Percentiles rank a stretch among this genome's conserved stretches.
Evolutionary conservation across 179 eudicot species (phyloP).

Genomic region (Beta corolliflora): DNA sequence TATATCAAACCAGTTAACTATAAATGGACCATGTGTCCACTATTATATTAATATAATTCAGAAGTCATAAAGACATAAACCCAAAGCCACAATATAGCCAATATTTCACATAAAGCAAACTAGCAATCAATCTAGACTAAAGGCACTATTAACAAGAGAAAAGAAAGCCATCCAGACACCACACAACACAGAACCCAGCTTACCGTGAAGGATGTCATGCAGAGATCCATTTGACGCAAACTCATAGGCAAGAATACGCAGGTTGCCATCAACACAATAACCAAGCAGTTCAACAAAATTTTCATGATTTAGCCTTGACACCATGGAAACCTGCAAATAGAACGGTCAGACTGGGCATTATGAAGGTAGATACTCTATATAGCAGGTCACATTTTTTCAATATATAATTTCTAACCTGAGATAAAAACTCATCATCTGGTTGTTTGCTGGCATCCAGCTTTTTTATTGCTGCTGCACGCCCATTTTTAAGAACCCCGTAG

Average conservation of each 20-base stretch:
- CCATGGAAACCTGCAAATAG: conserved; percentile 38
- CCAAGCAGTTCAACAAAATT: conserved; percentile 43
- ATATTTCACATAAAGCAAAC: background rate
- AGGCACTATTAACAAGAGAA: background rate
- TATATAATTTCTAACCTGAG: conserved; percentile 52
- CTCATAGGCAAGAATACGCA: conserved; percentile 42
- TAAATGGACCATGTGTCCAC: background rate
- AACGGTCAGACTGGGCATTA: conserved; percentile 4
- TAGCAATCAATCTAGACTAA: background rate
- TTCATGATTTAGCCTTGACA: conserved; percentile 38
- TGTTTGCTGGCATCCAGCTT: conserved; percentile 88
- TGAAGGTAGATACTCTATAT: background rate
- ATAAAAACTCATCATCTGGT: conserved; percentile 82
- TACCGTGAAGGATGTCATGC: conserved; percentile 45
- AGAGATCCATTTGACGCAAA: conserved; percentile 41
- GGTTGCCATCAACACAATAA: conserved; percentile 40
- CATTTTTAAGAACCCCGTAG: conserved; percentile 64
- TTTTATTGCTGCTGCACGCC: conserved; percentile 74
- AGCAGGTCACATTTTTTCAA: background rate
- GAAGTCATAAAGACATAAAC: background rate
- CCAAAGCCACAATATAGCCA: no score
- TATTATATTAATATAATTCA: background rate
- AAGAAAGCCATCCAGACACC: background rate
- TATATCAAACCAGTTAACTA: background rate
- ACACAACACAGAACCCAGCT: background rate